phyloP scores from a whole-genome alignment of 1,284 basidiomycete genomes.

The Fomitopsis pinicola region DNA sequence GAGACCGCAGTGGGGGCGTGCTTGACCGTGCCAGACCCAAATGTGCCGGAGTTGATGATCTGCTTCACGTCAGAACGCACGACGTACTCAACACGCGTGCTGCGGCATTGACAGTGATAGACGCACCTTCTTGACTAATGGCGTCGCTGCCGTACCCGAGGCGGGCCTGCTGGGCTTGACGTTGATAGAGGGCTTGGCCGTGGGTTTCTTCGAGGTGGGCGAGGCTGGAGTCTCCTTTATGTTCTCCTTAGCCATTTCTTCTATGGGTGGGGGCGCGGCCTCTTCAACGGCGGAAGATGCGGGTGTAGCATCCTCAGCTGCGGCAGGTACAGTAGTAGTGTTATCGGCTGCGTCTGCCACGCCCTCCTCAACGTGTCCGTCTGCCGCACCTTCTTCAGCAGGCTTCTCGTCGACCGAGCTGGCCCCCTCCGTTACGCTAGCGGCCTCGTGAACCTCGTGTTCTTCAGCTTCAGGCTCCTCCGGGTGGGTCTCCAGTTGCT shows the following conservation, averaged over 20 bases:
- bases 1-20: conserved; percentile 33
- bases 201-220: conserved; percentile 22
- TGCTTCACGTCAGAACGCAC: conserved; percentile 23
- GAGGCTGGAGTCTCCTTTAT: conserved; percentile 11
- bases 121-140: conserved; percentile 64
- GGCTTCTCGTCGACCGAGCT: conserved; percentile 23
- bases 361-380: conserved; percentile 17
- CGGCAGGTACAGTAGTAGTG: not conserved
- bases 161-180: conserved; percentile 40
- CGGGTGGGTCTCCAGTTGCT: conserved; percentile 21
- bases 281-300: conserved; percentile 10
- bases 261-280: conserved; percentile 10
- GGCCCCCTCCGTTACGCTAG: conserved; percentile 33
- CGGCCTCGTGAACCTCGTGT: conserved; percentile 57
- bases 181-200: conserved; percentile 26
- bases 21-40: conserved; percentile 56
- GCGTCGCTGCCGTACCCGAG: conserved; percentile 38
- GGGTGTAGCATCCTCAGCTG: not conserved
- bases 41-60: conserved; percentile 66
- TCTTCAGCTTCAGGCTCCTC: conserved; percentile 39
- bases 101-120: not conserved
- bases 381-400: conserved; percentile 20
- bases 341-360: conserved; percentile 13
- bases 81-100: conserved; percentile 5
- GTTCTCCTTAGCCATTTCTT: conserved; percentile 12